phyloP scores from a whole-genome alignment of 805 yeast species.

The Metschnikowia matae region DNA sequence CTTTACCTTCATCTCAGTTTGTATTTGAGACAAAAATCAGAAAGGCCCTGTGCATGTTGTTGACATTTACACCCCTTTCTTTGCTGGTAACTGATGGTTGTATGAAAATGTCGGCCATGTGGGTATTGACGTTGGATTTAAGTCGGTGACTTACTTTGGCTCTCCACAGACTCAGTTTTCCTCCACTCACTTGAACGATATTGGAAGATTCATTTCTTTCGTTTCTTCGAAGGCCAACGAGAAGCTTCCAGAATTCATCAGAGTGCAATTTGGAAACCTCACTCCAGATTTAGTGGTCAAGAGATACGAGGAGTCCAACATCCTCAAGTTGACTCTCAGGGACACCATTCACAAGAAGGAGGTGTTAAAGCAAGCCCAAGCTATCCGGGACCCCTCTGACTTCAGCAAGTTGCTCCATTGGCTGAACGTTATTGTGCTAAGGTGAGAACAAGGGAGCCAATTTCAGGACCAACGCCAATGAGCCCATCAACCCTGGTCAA shows the following conservation, averaged over 20 bases:
- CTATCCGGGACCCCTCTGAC: constrained; percentile 23
- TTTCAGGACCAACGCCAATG: constrained; percentile 32
- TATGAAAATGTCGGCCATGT: constrained; percentile 21
- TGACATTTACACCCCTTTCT: constrained; percentile 39
- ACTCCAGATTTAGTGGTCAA: constrained; percentile 36
- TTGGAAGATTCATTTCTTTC: constrained; percentile 42
- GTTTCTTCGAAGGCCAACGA: constrained; percentile 31
- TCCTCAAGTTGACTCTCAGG: constrained; percentile 17
- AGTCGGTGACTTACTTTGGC: constrained; percentile 41
- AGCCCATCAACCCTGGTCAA: constrained; percentile 46
- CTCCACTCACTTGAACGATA: constrained; percentile 27
- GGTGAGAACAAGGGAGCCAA: constrained; percentile 41
- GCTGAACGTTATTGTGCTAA: constrained; percentile 18
- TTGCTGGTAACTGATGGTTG: constrained; percentile 28
- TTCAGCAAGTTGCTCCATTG: constrained; percentile 24
- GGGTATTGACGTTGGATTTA: constrained; percentile 28
- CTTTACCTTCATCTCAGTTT: constrained; percentile 44
- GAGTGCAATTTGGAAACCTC: constrained; percentile 39
- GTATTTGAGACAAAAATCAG: constrained; percentile 48
- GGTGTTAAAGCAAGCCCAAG: constrained; percentile 27
- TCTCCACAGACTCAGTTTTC: constrained; percentile 27
- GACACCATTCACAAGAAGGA: constrained; percentile 17
- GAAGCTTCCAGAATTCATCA: constrained; percentile 40
- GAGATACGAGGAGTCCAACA: constrained; percentile 37
- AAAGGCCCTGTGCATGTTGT: constrained; percentile 41